These are phyloP conservation scores for Aspergillus ochraceus DNA, from an alignment of 2,329 filamentous ascomycete species.

Conservation along the genomic window DNA sequence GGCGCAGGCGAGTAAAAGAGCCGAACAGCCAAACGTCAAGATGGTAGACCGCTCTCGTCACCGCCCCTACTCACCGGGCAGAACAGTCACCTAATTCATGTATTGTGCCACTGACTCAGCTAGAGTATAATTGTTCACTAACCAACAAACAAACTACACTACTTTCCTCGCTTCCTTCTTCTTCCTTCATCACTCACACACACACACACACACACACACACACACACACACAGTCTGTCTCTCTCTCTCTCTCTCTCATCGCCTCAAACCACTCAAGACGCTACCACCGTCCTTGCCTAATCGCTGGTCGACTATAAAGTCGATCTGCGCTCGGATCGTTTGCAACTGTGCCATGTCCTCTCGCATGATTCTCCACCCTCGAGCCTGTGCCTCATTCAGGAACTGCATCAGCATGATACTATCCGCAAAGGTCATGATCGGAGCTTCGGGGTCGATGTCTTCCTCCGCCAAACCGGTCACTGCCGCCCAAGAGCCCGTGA, in stretches of 20 bases:
- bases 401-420: conserved; percentile 9
- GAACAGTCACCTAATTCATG: neutral
- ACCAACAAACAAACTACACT: neutral
- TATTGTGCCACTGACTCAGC: too few species aligned
- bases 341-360: conserved; percentile 1
- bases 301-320: neutral
- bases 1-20: neutral
- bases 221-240: too few species aligned
- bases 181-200: too few species aligned
- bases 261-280: neutral
- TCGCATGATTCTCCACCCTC: neutral
- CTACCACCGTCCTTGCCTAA: neutral
- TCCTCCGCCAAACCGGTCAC: conserved; percentile 3
- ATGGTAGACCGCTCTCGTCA: too few species aligned
- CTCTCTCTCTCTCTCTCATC: neutral
- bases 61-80: neutral
- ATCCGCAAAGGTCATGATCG: conserved; percentile 2
- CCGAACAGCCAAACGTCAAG: too few species aligned
- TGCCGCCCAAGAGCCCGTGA: neutral
- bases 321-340: conserved; percentile 1
- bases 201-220: too few species aligned
- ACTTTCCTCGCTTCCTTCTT: neutral
- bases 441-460: neutral
- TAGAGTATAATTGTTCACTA: too few species aligned
- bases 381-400: neutral